A percentile compares a stretch with the other conserved stretches of the same genome.
These are phyloP conservation scores for Centella asiatica DNA, from an alignment of 129 eudicot species.

Conservation along the genomic window DNA sequence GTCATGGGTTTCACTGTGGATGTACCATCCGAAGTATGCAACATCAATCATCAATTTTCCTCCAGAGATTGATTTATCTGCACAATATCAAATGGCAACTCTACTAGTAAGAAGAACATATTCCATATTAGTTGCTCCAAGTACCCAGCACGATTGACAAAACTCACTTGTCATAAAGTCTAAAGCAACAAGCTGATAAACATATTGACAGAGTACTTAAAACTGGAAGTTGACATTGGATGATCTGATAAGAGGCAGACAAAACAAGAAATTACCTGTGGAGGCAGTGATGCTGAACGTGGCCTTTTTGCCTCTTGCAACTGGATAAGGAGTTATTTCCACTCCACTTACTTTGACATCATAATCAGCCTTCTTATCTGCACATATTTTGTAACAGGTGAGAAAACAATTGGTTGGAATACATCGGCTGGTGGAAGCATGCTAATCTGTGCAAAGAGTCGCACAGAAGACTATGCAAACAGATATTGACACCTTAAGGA, in stretches of 20 bases:
- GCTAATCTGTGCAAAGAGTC: neutral
- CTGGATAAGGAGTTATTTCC: constrained; percentile 46
- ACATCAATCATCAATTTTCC: constrained; percentile 67
- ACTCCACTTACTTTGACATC: constrained; percentile 38
- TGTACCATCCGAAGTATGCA: constrained; percentile 39
- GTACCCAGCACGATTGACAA: too few species aligned
- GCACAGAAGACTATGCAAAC: neutral
- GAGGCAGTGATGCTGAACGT: constrained; percentile 53
- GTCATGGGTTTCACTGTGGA: constrained; percentile 51
- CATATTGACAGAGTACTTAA: neutral
- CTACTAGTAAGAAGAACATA: too few species aligned
- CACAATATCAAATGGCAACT: too few species aligned
- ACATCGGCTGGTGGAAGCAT: neutral
- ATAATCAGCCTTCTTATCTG: constrained; percentile 45
- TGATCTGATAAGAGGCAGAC: neutral
- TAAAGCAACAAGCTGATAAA: neutral
- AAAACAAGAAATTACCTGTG: constrained; percentile 31
- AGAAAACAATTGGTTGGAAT: neutral
- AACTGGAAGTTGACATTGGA: neutral
- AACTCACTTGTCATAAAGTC: too few species aligned
- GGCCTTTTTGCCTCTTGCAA: constrained; percentile 39
- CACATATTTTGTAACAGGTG: constrained; percentile 5
- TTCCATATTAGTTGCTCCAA: too few species aligned
- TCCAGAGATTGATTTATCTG: constrained; percentile 59
- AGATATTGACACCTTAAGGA: neutral